Evolutionary conservation across 2,329 filamentous ascomycete genomes (phyloP).

Genomic region (Curvularia spicifera): DNA sequence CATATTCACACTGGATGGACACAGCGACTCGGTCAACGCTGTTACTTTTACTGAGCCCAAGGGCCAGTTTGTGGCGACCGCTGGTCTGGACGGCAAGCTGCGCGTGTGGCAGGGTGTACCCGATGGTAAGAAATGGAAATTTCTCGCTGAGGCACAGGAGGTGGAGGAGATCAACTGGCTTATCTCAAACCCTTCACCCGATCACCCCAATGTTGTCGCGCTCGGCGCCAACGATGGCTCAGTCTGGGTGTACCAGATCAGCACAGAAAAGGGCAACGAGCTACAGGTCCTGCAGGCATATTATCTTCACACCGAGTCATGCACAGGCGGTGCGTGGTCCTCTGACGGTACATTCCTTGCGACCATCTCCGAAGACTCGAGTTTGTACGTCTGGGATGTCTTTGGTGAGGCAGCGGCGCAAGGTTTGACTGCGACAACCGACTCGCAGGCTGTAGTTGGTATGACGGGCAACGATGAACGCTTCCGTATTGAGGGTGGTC

Average conservation of each 20-base stretch:
- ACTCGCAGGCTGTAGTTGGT: conserved; percentile 71
- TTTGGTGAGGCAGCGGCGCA: conserved; percentile 77
- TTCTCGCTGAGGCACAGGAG: conserved; percentile 80
- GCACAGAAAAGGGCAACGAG: conserved; percentile 63
- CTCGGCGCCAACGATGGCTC: conserved; percentile 89
- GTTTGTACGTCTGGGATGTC: conserved; percentile 90
- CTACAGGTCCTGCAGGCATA: conserved; percentile 88
- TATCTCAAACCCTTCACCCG: conserved; percentile 71
- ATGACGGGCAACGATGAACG: conserved; percentile 84
- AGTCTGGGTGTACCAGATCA: conserved; percentile 95
- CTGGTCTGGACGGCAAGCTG: conserved; percentile 83
- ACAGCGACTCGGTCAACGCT: conserved; percentile 89
- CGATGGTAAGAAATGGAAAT: conserved; percentile 64
- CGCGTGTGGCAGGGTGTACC: conserved; percentile 67
- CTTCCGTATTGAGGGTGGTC: conserved; percentile 87
- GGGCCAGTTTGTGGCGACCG: conserved; percentile 85
- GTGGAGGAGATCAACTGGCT: conserved; percentile 97
- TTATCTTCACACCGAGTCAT: conserved; percentile 85
- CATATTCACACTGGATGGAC: conserved; percentile 81
- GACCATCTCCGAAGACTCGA: conserved; percentile 87
- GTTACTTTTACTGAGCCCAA: conserved; percentile 81
- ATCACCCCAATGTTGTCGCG: conserved; percentile 80
- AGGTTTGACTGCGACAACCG: conserved; percentile 62
- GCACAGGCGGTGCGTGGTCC: conserved; percentile 91
- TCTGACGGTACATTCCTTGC: conserved; percentile 84